Evolutionary conservation across 208 protist species (phyloP), one percentile per base, ranked within the genome.

Genomic region (Wallacemonas sp.): DNA sequence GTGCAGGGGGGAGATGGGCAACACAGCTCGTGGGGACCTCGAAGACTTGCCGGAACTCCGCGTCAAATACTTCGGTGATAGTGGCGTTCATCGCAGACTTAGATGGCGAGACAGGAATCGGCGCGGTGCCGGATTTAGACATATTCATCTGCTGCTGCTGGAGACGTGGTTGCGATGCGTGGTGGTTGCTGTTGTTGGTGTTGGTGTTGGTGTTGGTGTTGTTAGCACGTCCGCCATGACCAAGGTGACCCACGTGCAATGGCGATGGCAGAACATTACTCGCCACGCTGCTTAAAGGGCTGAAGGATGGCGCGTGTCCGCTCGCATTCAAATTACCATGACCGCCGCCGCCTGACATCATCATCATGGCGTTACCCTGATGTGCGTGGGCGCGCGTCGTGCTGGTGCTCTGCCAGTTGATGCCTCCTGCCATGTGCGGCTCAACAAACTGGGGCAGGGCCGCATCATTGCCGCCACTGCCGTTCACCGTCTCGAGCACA

Each of bases 31-130:
- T 55, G 2, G 77, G 77, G 17, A 83, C 68, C 19, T 77, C 63
- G 26, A 73, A 79, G 6, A 78, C 14, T 31, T 46, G 62, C 36
- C 68, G 69, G 46, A 83, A 83, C 56, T 83, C 68, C 1, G 68
- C 45, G 36, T 83, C 77, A 39, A 76, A 83, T 2, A 83, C 77
- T 41, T 68, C 59, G 2, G 45, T 75, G 22, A 51, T 58, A 6
- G 24, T 58, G 2, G 51, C 51, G 51, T 58, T 58, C 51, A 58
- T 58, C 12, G 51, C 51, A 19, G 51, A 58, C 51, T 58, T 58
- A 14, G 51, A 58, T 31, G 51, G 51, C n/a, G 51, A 58, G 51
- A 31, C 30, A n/a, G 51, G 51, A 31, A 58, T 39, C 9, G 51
- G 51, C 14, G 30, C 31, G 2, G 15, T 38, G 51, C 51, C 30